These are phyloP conservation scores for Euphorbia pulcherrima DNA, from an alignment of 345 rosid genomes.

Conservation along the genomic window DNA sequence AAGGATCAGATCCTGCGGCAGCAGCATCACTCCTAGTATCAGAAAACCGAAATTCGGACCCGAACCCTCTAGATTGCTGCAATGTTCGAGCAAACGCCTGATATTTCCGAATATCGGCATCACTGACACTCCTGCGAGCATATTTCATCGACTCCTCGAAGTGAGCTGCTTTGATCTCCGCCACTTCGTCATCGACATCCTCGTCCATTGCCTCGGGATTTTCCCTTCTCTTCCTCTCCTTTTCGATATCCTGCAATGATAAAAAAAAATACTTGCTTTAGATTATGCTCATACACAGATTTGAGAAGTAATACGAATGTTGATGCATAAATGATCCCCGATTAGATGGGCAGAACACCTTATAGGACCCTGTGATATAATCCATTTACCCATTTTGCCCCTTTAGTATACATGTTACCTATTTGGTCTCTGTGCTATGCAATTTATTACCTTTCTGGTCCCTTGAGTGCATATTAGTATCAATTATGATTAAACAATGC, in stretches of 20 bases:
- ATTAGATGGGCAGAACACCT: too few species aligned
- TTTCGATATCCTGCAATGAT: conserved; percentile 43
- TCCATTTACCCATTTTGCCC: too few species aligned
- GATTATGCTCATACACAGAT: neutral
- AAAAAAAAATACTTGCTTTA: conserved; percentile 4
- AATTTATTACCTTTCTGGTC: too few species aligned
- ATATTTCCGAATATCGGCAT: conserved; percentile 45
- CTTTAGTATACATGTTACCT: too few species aligned
- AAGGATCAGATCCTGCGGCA: conserved; percentile 29
- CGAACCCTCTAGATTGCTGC: conserved; percentile 47
- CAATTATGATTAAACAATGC: too few species aligned
- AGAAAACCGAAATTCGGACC: conserved; percentile 40
- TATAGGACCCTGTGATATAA: too few species aligned
- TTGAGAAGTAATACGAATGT: too few species aligned
- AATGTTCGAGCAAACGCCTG: conserved; percentile 45
- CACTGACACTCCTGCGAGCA: conserved; percentile 45
- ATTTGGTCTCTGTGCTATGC: too few species aligned
- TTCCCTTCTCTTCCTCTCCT: conserved; percentile 31
- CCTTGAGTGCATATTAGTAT: too few species aligned
- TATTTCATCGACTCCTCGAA: conserved; percentile 53
- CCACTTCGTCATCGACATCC: conserved; percentile 48
- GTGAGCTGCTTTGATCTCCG: conserved; percentile 49
- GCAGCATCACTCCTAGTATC: conserved; percentile 18
- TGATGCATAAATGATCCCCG: too few species aligned
- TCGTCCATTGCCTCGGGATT: conserved; percentile 54